A percentile compares a stretch with the other conserved stretches of the same genome.
These are phyloP conservation scores for Sextonia rubra DNA, from an alignment of 164 flowering plant genomes.

Conservation along the genomic window DNA sequence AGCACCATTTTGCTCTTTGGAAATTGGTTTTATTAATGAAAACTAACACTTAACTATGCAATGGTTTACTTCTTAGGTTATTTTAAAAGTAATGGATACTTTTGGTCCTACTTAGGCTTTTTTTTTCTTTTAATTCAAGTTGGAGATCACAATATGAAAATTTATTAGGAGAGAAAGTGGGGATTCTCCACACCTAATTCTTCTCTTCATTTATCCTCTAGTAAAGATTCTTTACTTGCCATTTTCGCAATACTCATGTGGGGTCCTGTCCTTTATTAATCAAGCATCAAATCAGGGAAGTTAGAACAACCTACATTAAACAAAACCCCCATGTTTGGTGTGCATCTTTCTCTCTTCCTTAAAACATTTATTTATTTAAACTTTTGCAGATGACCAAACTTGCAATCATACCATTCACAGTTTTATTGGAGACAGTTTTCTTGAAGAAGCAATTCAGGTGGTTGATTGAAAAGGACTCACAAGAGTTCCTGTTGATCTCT, in stretches of 20 bases:
- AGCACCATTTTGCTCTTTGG: no score
- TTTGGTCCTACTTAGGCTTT: no score
- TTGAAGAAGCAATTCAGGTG: constrained; percentile 94
- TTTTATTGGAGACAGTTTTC: constrained; percentile 78
- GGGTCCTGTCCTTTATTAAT: not conserved
- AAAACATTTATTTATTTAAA: no score
- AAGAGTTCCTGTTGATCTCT: not conserved
- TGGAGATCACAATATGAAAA: no score
- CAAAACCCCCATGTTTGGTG: not conserved
- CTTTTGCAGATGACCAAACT: constrained; percentile 95
- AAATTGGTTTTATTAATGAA: no score
- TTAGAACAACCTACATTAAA: not conserved
- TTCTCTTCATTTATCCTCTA: not conserved
- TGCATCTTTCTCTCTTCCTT: not conserved
- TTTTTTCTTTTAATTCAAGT: no score
- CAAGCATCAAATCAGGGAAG: not conserved
- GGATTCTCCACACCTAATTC: no score
- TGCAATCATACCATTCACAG: constrained; percentile 97
- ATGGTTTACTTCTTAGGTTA: no score
- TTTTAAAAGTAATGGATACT: no score
- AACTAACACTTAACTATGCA: no score
- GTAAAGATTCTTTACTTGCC: not conserved
- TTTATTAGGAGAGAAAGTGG: no score
- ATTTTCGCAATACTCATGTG: not conserved
- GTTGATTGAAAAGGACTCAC: not conserved